These are phyloP conservation scores for Aspergillus fumigatus DNA, from an alignment of 2,329 filamentous ascomycete genomes.

Conservation along the genomic window DNA sequence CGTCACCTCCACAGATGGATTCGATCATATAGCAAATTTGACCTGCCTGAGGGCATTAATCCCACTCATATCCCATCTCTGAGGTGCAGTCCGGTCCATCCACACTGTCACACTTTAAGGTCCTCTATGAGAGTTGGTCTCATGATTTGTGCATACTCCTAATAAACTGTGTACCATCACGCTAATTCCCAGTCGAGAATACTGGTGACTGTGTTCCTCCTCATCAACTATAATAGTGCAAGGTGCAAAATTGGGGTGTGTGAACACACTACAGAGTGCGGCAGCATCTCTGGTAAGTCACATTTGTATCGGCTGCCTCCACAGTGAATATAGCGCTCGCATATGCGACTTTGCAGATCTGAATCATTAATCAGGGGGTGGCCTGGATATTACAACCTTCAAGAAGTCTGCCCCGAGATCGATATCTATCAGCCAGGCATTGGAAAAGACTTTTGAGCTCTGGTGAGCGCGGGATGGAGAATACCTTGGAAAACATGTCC, in stretches of 20 bases:
- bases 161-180: too few relatives aligned
- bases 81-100: constrained; percentile 26
- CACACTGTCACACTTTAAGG: constrained; percentile 22
- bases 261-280: constrained; percentile 25
- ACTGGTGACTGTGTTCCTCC: constrained; percentile 18
- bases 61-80: constrained; percentile 24
- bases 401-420: constrained; percentile 15
- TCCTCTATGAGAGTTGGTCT: constrained; percentile 20
- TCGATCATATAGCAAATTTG: neutral
- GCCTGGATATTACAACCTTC: constrained; percentile 18
- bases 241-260: constrained; percentile 31
- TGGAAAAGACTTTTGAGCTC: constrained; percentile 15
- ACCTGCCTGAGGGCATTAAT: constrained; percentile 21
- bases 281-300: constrained; percentile 20
- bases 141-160: constrained; percentile 30
- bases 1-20: too few relatives aligned
- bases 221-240: constrained; percentile 31
- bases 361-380: constrained; percentile 18
- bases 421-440: constrained; percentile 21
- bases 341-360: constrained; percentile 20
- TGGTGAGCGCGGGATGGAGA: constrained; percentile 12
- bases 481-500: constrained; percentile 17
- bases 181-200: constrained; percentile 42
- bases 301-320: constrained; percentile 16
- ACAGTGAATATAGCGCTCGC: constrained; percentile 21